Conservation (phyloP, 1,139 yeast genomes). For the Arxiozyma telluris region DNA sequence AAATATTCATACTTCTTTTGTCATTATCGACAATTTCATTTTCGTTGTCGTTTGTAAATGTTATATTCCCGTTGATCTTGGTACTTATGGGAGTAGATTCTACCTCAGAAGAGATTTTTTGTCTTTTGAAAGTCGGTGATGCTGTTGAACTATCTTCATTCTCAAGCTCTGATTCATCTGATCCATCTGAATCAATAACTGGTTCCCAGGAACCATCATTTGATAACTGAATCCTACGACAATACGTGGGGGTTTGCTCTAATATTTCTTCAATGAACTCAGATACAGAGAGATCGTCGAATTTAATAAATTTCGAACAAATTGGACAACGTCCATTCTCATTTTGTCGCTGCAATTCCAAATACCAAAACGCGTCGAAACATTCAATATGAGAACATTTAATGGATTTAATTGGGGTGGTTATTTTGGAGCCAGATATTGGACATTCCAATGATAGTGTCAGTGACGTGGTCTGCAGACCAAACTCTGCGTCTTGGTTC, state of each 20-base stretch:
- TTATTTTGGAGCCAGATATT: slow-evolving; percentile 51
- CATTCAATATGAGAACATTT: slow-evolving; percentile 63
- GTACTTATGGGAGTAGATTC: not conserved
- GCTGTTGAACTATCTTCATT: not conserved
- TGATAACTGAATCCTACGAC: slow-evolving; percentile 47
- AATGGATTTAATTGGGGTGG: slow-evolving; percentile 49
- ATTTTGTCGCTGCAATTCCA: slow-evolving; percentile 51
- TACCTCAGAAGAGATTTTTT: not conserved
- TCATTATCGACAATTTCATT: not conserved
- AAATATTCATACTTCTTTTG: not conserved
- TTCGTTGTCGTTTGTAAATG: not conserved
- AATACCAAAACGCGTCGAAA: slow-evolving; percentile 55
- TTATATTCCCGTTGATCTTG: not conserved
- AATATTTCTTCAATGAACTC: slow-evolving; percentile 52
- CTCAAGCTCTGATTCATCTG: slow-evolving; percentile 1
- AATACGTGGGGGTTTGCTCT: slow-evolving; percentile 36
- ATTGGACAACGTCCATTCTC: slow-evolving; percentile 67
- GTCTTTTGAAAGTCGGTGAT: not conserved
- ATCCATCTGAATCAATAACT: slow-evolving; percentile 6
- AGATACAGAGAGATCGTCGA: slow-evolving; percentile 50
- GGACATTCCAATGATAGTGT: slow-evolving; percentile 56
- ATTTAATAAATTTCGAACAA: slow-evolving; percentile 39
- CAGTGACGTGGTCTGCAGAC: slow-evolving; percentile 35
- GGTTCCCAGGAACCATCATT: slow-evolving; percentile 53
- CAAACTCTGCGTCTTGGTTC: slow-evolving; percentile 18